Evolutionary conservation across 176 grass and related monocot species (phyloP).

Genomic region (Alopecurus myosuroides): DNA sequence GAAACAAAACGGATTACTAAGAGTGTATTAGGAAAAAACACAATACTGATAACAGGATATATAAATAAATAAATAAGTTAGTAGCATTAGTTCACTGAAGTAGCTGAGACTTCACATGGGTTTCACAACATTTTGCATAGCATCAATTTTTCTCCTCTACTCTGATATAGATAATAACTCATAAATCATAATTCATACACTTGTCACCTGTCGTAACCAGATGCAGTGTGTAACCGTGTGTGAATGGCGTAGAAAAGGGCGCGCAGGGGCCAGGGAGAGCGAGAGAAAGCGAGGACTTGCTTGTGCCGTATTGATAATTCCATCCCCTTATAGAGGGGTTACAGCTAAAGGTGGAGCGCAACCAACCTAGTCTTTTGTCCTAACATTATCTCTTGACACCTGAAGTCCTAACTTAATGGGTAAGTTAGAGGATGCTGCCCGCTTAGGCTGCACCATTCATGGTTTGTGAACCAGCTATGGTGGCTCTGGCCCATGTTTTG

Average conservation of each 20-base stretch:
- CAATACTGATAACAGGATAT: background rate
- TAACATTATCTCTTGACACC: background rate
- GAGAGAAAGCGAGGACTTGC: background rate
- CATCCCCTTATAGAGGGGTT: background rate
- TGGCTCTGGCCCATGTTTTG: background rate
- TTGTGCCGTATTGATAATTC: background rate
- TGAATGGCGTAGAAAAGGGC: background rate
- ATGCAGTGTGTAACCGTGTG: background rate
- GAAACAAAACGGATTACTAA: constrained; percentile 19
- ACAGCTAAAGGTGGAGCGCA: background rate
- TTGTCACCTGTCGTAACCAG: background rate
- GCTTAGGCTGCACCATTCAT: background rate
- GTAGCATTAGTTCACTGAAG: constrained; percentile 10
- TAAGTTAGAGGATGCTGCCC: background rate
- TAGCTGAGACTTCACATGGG: constrained; percentile 7
- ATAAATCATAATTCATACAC: background rate
- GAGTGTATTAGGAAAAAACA: background rate
- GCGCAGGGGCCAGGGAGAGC: too few relatives aligned
- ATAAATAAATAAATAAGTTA: background rate
- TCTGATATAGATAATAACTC: background rate
- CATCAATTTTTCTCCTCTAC: constrained; percentile 7
- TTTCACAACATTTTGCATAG: too few relatives aligned
- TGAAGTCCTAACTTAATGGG: background rate
- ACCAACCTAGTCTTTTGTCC: background rate
- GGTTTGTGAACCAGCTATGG: background rate